These are phyloP conservation scores for Macrolepiota dolichaula DNA, from an alignment of 768 basidiomycete species.

Conservation along the genomic window DNA sequence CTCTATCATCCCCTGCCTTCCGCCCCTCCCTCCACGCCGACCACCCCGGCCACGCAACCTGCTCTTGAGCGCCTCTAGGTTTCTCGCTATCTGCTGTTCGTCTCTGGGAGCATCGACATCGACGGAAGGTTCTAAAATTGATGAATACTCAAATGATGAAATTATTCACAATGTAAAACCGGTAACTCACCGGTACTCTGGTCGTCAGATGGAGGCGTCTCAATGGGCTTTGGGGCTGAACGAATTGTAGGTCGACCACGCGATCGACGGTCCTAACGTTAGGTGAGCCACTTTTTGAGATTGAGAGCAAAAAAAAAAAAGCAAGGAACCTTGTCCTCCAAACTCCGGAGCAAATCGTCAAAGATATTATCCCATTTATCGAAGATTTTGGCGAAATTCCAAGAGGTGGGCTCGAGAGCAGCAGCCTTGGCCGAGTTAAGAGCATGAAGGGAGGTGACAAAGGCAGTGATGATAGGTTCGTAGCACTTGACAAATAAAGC, in stretches of 20 bases:
- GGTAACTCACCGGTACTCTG: constrained; percentile 47
- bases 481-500: constrained; percentile 85
- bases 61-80: constrained; percentile 86
- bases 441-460: constrained; percentile 80
- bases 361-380: constrained; percentile 82
- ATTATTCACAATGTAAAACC: background rate
- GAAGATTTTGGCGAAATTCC: constrained; percentile 71
- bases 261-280: constrained; percentile 64
- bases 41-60: constrained; percentile 76
- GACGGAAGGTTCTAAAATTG: constrained; percentile 33
- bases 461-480: constrained; percentile 76
- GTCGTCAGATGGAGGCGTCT: constrained; percentile 59
- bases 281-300: background rate
- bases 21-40: constrained; percentile 50
- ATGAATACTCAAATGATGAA: constrained; percentile 30
- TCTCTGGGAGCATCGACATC: constrained; percentile 54
- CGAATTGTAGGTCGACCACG: constrained; percentile 47
- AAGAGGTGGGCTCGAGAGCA: constrained; percentile 38
- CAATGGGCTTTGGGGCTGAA: constrained; percentile 31
- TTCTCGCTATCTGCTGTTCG: constrained; percentile 89
- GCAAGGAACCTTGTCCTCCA: constrained; percentile 68
- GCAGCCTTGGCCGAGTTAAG: constrained; percentile 43
- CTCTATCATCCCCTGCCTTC: constrained; percentile 44
- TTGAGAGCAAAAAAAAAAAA: constrained; percentile 44
- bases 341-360: constrained; percentile 65